Evolutionary conservation across 2,329 filamentous ascomycete genomes (phyloP), one percentile per base, ranked within the genome.

Genomic region (Helotiales sp.): DNA sequence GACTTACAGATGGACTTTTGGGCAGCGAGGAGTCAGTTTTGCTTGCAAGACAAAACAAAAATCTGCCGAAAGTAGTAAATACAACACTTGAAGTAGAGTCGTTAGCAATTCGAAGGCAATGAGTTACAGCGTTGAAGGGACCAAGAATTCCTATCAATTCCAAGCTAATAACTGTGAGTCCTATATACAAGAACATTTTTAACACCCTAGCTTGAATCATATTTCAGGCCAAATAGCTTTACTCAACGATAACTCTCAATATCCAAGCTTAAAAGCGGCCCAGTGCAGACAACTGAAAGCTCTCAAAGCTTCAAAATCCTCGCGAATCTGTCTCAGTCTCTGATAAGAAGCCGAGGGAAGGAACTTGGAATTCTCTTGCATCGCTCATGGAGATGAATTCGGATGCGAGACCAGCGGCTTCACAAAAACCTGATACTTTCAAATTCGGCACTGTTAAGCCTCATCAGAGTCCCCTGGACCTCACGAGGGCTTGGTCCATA

Each of bases 321-420:
- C 67, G 4, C 73, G 64, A 32, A 76, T 65, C 2, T 13, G 50
- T 63, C 68, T 72, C 66, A 78, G 61, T 10, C 69, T 75, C 11
- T 72, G 65, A 60, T 0, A 78, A 78, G 64, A 80, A 80, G 1
- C 76, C 70, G 11, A 60, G 43, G 24, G 81, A 80, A 0, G 71
- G 66, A 8, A 67, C 22, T 28, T 73, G 68, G 7, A 40, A 70
- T 11, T 58, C 63, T 11, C 64, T 69, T 1, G 71, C 71, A 64
- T 73, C 70, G 49, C 71, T 70, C 50, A 73, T 63, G 40, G 73
- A 73, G 45, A 71, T 52, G n/a, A 69, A 72, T 0, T 61, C 43
- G 2, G 34, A 59, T 1, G 64, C 47, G 28, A 72, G 30, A 28
- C 60, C 52, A 20, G 59, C 54, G 1, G 40, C 69, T 26, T n/a